Percentiles rank a stretch among this genome's conserved stretches.
Evolutionary conservation across 1,284 basidiomycete species (phyloP).

Genomic region (Naganishia liquefaciens): DNA sequence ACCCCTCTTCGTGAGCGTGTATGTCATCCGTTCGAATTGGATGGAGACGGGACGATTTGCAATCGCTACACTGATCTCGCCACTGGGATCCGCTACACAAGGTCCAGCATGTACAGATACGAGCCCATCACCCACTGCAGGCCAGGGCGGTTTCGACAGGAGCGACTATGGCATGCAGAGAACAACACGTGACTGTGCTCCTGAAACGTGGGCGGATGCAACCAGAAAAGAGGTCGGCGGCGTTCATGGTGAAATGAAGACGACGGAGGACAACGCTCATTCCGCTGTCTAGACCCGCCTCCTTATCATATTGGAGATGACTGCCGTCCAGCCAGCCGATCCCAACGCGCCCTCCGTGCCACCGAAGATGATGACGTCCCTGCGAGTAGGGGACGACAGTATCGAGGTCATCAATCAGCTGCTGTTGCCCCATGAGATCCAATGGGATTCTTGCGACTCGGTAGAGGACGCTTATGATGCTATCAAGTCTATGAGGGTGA

Average conservation of each 20-base stretch:
- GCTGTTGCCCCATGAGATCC: conserved; percentile 75
- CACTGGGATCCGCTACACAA: no score
- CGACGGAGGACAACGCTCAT: no score
- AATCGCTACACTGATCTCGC: no score
- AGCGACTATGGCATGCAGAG: no score
- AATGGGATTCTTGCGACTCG: conserved; percentile 69
- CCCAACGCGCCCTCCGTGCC: conserved; percentile 21
- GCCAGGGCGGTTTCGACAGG: no score
- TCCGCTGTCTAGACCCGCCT: not conserved
- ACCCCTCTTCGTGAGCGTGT: no score
- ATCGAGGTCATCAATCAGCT: conserved; percentile 85
- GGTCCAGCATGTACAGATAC: no score
- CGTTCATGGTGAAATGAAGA: not conserved
- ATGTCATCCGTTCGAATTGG: no score
- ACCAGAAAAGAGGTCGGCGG: conserved; percentile 8
- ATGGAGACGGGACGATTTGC: no score
- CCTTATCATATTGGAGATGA: not conserved
- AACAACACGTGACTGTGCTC: not conserved
- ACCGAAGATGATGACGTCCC: conserved; percentile 61
- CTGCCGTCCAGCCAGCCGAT: conserved; percentile 18
- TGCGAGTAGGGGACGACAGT: conserved; percentile 60
- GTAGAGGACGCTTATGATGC: conserved; percentile 82
- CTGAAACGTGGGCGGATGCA: conserved; percentile 14
- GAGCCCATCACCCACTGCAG: no score
- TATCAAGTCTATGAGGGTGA: conserved; percentile 87